phyloP scores from a whole-genome alignment of 768 basidiomycete genomes.

The Trametes cinnabarina region DNA sequence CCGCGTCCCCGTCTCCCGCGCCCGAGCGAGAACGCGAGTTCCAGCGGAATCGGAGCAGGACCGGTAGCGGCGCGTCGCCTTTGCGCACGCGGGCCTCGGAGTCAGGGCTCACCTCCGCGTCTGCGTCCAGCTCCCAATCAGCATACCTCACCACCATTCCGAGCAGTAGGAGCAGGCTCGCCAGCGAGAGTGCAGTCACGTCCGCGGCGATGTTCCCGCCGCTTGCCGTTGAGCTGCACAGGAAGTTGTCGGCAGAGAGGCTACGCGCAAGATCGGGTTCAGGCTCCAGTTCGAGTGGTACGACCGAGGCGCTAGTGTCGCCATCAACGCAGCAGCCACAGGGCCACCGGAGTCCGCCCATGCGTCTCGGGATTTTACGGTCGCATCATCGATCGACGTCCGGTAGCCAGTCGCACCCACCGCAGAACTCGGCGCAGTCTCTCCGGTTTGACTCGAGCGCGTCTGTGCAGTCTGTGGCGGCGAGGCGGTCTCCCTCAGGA shows the following conservation, averaged over 20 bases:
- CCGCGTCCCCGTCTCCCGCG: conserved; percentile 23
- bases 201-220: conserved; percentile 7
- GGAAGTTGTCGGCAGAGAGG: conserved; percentile 24
- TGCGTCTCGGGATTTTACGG: conserved; percentile 39
- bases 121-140: neutral
- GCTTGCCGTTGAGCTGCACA: conserved; percentile 23
- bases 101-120: conserved; percentile 4
- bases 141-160: conserved; percentile 7
- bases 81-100: conserved; percentile 15
- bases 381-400: conserved; percentile 40
- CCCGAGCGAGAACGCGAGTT: conserved; percentile 7
- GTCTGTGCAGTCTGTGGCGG: conserved; percentile 11
- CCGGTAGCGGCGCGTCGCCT: neutral
- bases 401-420: conserved; percentile 29
- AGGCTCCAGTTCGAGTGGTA: conserved; percentile 12
- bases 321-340: neutral
- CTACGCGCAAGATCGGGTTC: conserved; percentile 18
- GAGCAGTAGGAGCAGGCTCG: conserved; percentile 22
- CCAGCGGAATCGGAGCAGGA: conserved; percentile 8
- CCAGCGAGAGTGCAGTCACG: conserved; percentile 16
- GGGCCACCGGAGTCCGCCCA: conserved; percentile 28
- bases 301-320: neutral
- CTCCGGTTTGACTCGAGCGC: conserved; percentile 33
- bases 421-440: conserved; percentile 9
- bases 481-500: conserved; percentile 1